Conservation (phyloP, 164 flowering plant genomes). For the Vitis amurensis region DNA sequence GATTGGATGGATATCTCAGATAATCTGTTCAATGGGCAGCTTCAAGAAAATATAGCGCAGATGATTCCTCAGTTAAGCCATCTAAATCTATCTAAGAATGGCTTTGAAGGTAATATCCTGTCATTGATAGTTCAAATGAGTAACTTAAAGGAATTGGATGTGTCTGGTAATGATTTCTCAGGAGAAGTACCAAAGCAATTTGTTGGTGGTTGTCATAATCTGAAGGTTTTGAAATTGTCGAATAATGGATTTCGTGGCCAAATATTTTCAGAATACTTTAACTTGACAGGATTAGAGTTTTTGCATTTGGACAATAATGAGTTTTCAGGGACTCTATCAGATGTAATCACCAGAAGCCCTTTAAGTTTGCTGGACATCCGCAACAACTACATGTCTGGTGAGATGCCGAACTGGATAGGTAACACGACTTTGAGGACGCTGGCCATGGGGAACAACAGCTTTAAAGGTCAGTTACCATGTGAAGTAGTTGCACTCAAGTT, state of each 20-base stretch:
- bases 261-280: background rate
- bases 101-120: background rate
- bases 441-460: background rate
- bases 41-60: background rate
- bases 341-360: no score
- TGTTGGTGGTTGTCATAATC: background rate
- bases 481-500: background rate
- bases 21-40: background rate
- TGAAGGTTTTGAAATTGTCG: background rate
- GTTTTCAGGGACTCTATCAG: background rate
- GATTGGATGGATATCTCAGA: conserved; percentile 1
- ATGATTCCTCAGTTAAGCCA: background rate
- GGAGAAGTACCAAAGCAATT: background rate
- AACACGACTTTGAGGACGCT: conserved; percentile 3
- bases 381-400: no score
- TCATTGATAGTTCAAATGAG: background rate
- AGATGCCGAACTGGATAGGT: background rate
- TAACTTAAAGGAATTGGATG: background rate
- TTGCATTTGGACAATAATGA: background rate
- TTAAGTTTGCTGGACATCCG: no score
- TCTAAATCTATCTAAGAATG: background rate
- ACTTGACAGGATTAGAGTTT: background rate
- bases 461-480: background rate
- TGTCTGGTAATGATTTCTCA: background rate
- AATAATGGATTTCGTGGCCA: background rate